Evolutionary conservation across 352 stramenopile genomes (phyloP).

Genomic region (Pythium diclinum): DNA sequence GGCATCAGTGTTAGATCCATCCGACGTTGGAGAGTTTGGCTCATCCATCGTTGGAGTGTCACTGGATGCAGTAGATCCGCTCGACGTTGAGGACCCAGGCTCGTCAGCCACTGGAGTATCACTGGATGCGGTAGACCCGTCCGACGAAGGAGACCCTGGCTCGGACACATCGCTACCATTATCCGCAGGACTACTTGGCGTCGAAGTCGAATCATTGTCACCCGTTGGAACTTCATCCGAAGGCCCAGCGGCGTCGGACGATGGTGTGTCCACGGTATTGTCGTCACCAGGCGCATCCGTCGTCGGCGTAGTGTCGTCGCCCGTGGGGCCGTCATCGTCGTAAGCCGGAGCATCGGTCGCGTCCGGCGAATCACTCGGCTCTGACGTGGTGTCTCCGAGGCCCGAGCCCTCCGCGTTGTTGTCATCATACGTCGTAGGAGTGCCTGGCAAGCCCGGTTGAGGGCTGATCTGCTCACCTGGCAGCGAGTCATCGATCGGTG

Average conservation of each 20-base stretch:
- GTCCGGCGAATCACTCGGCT: neutral
- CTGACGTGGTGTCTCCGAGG: neutral
- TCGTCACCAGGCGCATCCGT: neutral
- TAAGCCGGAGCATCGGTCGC: neutral
- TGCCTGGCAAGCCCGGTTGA: neutral
- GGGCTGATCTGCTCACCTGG: conserved; percentile 3
- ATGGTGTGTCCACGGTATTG: neutral
- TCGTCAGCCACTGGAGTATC: neutral
- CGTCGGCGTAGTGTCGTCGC: neutral
- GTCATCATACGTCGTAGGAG: neutral
- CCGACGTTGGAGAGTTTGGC: neutral
- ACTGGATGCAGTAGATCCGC: neutral
- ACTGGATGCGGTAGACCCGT: neutral
- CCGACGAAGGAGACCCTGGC: too few species aligned
- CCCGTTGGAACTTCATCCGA: neutral
- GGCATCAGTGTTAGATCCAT: neutral
- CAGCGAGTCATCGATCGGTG: neutral
- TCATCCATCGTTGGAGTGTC: neutral
- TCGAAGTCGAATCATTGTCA: neutral
- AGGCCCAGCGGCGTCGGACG: neutral
- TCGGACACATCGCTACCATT: neutral
- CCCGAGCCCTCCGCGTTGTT: neutral
- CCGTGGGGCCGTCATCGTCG: neutral
- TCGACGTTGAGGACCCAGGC: too few species aligned
- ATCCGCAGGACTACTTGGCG: neutral